Conservation (phyloP, 73 alveolate genomes). For the Paramecium octaurelia region DNA sequence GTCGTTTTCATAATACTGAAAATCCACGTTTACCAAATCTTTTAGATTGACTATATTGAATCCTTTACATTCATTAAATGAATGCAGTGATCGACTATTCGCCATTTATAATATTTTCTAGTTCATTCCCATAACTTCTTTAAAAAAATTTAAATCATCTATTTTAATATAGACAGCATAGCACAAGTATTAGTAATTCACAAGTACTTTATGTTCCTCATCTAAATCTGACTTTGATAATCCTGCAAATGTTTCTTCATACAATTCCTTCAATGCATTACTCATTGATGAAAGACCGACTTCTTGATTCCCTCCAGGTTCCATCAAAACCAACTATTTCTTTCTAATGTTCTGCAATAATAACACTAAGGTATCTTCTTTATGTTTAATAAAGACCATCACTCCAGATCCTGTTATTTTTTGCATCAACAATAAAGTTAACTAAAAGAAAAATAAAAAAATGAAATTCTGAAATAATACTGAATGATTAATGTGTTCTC, state of each 20-base stretch:
- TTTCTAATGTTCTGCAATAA: background rate
- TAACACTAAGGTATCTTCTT: background rate
- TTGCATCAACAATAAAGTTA: background rate
- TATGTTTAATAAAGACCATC: background rate
- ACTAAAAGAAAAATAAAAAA: background rate
- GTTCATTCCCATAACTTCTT: background rate
- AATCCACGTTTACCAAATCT: background rate
- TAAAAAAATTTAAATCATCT: background rate
- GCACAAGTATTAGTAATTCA: background rate
- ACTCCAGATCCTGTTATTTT: slow-evolving; percentile 35
- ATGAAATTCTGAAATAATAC: background rate
- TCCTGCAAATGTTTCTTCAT: slow-evolving; percentile 23
- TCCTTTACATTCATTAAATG: background rate
- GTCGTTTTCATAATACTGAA: background rate
- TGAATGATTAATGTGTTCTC: background rate
- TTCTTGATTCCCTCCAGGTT: slow-evolving; percentile 27
- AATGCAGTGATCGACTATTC: background rate
- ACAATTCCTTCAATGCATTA: slow-evolving; percentile 24
- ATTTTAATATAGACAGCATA: background rate
- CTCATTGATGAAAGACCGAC: background rate
- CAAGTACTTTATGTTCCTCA: background rate
- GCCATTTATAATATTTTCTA: background rate
- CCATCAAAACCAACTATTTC: background rate
- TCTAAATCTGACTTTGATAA: background rate
- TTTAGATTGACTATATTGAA: background rate